A percentile compares a stretch with the other conserved stretches of the same genome.
Evolutionary conservation across 2,329 filamentous ascomycete species (phyloP).

Genomic region (Colletotrichum neosansevieriae): DNA sequence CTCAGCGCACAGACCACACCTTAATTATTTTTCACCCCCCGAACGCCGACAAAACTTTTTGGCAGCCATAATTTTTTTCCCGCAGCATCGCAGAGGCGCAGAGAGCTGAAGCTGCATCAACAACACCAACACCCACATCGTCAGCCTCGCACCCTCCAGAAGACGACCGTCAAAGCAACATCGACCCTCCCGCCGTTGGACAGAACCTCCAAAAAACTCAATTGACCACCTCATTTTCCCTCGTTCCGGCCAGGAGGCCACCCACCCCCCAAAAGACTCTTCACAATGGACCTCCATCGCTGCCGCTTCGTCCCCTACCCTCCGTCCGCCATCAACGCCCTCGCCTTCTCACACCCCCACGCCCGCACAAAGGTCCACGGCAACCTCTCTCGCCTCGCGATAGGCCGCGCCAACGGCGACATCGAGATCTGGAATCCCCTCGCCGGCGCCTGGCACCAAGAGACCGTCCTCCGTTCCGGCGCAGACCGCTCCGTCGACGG

Average conservation of each 20-base stretch:
- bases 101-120: conserved; percentile 18
- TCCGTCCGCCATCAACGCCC: conserved; percentile 90
- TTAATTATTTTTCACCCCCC: conserved; percentile 43
- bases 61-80: conserved; percentile 36
- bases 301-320: conserved; percentile 96
- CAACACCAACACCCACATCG: conserved; percentile 2
- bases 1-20: conserved; percentile 48
- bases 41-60: conserved; percentile 44
- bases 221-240: conserved; percentile 25
- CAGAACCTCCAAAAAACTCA: background rate
- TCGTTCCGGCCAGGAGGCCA: conserved; percentile 27
- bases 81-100: conserved; percentile 3
- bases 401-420: conserved; percentile 93
- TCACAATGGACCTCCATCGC: conserved; percentile 91
- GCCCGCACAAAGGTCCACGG: conserved; percentile 60
- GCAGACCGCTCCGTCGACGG: conserved; percentile 90
- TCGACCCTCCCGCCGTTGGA: background rate
- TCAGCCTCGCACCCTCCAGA: conserved; percentile 17
- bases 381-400: conserved; percentile 78
- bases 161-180: background rate
- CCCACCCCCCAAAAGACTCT: conserved; percentile 1
- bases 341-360: conserved; percentile 88
- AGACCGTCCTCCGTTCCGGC: conserved; percentile 85
- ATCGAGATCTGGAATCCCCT: conserved; percentile 98
- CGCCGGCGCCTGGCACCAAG: conserved; percentile 87